Evolutionary conservation across 371 early-diverging fungal genomes (phyloP).

Genomic region (Blakeslea trispora): DNA sequence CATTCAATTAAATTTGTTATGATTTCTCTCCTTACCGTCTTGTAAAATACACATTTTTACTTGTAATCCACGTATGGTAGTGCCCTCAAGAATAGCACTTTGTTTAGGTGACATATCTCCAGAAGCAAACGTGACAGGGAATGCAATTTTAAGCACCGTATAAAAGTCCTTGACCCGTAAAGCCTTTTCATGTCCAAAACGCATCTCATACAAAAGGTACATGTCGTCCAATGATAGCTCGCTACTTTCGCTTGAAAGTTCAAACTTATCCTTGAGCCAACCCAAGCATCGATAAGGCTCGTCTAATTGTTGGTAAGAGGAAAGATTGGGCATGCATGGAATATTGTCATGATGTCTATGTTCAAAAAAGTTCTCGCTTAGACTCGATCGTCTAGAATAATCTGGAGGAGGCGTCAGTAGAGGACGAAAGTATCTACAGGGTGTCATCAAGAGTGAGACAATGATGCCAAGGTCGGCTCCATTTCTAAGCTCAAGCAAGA

Average conservation of each 20-base stretch:
- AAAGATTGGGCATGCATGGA: constrained; percentile 31
- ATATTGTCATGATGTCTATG: constrained; percentile 17
- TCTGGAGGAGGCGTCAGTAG: not conserved
- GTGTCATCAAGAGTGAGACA: constrained; percentile 49
- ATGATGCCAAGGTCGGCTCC: constrained; percentile 58
- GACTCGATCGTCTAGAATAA: constrained; percentile 9
- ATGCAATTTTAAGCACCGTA: constrained; percentile 41
- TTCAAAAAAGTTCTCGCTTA: constrained; percentile 1
- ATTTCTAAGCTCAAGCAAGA: constrained; percentile 43
- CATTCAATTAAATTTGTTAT: too few species aligned
- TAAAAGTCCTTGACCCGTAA: constrained; percentile 33
- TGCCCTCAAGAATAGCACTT: constrained; percentile 22
- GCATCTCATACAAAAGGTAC: constrained; percentile 31
- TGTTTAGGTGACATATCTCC: constrained; percentile 6
- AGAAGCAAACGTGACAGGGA: constrained; percentile 20
- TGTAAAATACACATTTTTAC: constrained; percentile 33
- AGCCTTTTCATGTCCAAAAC: constrained; percentile 37
- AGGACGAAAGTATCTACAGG: constrained; percentile 36
- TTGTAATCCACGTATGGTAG: constrained; percentile 31
- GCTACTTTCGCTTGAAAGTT: constrained; percentile 15
- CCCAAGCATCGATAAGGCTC: constrained; percentile 45
- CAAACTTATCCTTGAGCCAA: constrained; percentile 45
- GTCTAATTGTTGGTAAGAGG: constrained; percentile 29
- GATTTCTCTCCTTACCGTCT: constrained; percentile 28
- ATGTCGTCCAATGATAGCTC: constrained; percentile 35